Evolutionary conservation across 2,329 filamentous ascomycete genomes (phyloP).

Genomic region (Talaromyces sp.): DNA sequence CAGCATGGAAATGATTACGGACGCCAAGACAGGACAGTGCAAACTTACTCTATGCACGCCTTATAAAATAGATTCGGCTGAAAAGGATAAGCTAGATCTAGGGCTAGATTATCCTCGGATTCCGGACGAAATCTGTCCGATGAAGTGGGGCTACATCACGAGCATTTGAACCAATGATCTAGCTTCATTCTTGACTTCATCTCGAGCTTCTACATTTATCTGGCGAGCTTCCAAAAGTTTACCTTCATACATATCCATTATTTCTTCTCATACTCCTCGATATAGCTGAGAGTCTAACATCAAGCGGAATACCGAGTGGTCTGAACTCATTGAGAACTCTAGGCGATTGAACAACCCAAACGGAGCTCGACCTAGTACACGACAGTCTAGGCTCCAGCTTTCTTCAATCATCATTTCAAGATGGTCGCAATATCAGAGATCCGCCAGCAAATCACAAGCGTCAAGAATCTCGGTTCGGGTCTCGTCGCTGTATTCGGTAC

Average conservation of each 20-base stretch:
- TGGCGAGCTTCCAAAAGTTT: background rate
- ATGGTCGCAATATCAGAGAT: slow-evolving; percentile 19
- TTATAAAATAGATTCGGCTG: background rate
- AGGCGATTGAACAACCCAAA: background rate
- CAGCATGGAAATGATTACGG: slow-evolving; percentile 21
- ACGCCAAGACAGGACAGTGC: background rate
- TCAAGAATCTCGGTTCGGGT: slow-evolving; percentile 18
- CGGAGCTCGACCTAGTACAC: too few species aligned
- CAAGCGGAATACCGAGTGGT: too few species aligned
- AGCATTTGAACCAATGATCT: background rate
- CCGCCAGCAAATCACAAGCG: slow-evolving; percentile 12
- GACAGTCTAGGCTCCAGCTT: background rate
- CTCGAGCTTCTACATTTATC: background rate
- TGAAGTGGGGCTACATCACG: background rate
- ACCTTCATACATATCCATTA: too few species aligned
- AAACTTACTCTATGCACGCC: background rate
- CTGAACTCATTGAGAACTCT: too few species aligned
- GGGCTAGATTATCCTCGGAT: background rate
- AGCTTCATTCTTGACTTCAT: background rate
- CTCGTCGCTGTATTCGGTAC: slow-evolving; percentile 20
- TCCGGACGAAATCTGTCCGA: background rate
- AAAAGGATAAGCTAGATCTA: background rate
- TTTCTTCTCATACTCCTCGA: too few species aligned
- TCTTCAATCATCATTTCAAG: background rate
- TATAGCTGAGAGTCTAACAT: too few species aligned